phyloP scores from a whole-genome alignment of 2,329 filamentous ascomycete genomes.

The Botrytis deweyae region DNA sequence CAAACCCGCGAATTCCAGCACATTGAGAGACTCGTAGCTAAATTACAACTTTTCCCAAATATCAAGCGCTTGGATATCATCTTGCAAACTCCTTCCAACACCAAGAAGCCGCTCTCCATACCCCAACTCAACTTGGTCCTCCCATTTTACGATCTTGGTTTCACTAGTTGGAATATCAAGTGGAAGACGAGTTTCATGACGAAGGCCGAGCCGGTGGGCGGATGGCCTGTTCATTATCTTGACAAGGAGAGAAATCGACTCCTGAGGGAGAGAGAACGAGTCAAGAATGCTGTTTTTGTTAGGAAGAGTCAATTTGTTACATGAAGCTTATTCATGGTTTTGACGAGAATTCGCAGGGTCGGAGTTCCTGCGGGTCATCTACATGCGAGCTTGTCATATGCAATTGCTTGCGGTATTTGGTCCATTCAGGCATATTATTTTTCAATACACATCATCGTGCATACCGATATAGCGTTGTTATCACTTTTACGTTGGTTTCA shows the following conservation, averaged over 20 bases:
- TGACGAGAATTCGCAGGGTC: not conserved
- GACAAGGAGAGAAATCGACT: constrained; percentile 18
- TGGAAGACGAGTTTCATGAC: constrained; percentile 28
- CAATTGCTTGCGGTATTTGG: not conserved
- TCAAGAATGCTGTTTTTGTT: constrained; percentile 10
- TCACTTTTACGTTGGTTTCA: not conserved
- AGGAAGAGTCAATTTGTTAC: constrained; percentile 9
- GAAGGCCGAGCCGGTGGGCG: constrained; percentile 18
- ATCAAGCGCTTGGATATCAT: constrained; percentile 14
- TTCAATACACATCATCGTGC: not conserved
- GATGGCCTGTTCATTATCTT: constrained; percentile 19
- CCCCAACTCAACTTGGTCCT: constrained; percentile 29
- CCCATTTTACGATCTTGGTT: constrained; percentile 34
- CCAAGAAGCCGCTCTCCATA: constrained; percentile 20
- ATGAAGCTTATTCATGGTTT: not conserved
- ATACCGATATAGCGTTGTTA: not conserved
- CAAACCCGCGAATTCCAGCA: constrained; percentile 5
- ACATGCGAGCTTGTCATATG: not conserved
- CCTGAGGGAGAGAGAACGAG: constrained; percentile 14
- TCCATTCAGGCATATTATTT: not conserved
- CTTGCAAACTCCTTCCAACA: constrained; percentile 12
- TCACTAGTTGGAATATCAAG: constrained; percentile 30
- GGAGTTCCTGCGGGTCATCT: not conserved
- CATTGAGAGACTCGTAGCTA: constrained; percentile 17
- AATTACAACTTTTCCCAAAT: not conserved